A percentile compares a stretch with the other conserved stretches of the same genome.
phyloP scores from a whole-genome alignment of 169 alveolate species.

The Eimeria acervulina region DNA sequence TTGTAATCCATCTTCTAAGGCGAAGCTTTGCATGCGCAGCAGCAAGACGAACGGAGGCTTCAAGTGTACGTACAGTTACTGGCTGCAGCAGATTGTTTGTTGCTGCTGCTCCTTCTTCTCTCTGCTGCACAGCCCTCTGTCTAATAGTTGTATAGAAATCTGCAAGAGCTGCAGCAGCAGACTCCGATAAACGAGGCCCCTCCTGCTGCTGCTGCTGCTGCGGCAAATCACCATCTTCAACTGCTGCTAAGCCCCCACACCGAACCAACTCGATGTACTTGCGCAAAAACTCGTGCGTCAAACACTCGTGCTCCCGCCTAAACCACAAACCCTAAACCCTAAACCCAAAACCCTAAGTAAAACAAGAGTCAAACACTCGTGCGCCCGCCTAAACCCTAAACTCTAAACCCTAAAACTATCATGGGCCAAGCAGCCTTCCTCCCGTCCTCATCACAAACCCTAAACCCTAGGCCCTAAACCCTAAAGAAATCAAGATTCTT shows the following conservation, averaged over 20 bases:
- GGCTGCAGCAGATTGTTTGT: conserved; percentile 59
- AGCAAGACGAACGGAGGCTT: conserved; percentile 94
- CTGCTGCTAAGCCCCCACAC: conserved; percentile 28
- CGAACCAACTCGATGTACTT: conserved; percentile 43
- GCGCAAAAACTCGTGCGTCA: conserved; percentile 60
- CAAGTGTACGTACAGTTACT: conserved; percentile 90
- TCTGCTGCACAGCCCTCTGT: conserved; percentile 85
- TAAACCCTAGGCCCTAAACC: conserved; percentile 8
- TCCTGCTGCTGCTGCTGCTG: conserved; percentile 35
- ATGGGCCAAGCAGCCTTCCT: too few relatives aligned
- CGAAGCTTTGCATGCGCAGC: conserved; percentile 94
- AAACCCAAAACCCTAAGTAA: conserved; percentile 7
- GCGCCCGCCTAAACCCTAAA: conserved; percentile 45
- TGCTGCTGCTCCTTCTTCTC: conserved; percentile 89
- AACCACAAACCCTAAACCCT: conserved; percentile 20
- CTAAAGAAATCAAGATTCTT: neutral
- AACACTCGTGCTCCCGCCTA: conserved; percentile 68
- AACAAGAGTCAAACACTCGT: neutral
- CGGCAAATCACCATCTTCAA: neutral
- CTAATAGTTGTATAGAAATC: conserved; percentile 69
- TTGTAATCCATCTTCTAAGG: conserved; percentile 90
- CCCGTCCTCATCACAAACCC: too few relatives aligned
- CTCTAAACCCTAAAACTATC: neutral
- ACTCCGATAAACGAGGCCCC: conserved; percentile 66
- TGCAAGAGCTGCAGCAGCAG: conserved; percentile 69